Evolutionary conservation across 306 rosid species (phyloP).

Genomic region (Casuarina glauca): DNA sequence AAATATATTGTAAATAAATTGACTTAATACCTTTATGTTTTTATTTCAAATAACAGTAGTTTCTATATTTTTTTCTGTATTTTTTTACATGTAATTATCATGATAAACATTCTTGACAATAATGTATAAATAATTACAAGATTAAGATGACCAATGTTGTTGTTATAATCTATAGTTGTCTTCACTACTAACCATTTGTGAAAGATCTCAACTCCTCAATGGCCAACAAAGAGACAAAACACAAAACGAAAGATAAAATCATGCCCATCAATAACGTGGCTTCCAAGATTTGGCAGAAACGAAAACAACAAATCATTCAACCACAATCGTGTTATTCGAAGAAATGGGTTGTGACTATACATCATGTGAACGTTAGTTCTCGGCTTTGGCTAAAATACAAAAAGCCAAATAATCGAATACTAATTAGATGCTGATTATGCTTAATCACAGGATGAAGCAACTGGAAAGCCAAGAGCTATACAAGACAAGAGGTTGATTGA

Average conservation of each 20-base stretch:
- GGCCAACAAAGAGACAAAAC: background rate
- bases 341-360: background rate
- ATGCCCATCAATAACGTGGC: background rate
- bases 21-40: no score
- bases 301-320: background rate
- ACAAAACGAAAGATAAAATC: no score
- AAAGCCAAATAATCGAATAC: background rate
- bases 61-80: no score
- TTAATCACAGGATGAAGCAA: constrained; percentile 9
- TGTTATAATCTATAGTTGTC: background rate
- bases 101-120: no score
- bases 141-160: no score
- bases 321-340: background rate
- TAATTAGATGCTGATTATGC: background rate
- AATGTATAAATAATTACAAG: no score
- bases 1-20: no score
- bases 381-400: background rate
- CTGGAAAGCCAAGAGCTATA: background rate
- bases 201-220: background rate
- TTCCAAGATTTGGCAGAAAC: background rate
- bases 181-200: background rate
- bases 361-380: background rate
- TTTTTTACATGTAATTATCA: no score
- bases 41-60: no score
- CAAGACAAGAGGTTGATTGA: constrained; percentile 15